These are phyloP conservation scores for Macadamia integrifolia DNA, from an alignment of 164 flowering plant species.

Conservation along the genomic window DNA sequence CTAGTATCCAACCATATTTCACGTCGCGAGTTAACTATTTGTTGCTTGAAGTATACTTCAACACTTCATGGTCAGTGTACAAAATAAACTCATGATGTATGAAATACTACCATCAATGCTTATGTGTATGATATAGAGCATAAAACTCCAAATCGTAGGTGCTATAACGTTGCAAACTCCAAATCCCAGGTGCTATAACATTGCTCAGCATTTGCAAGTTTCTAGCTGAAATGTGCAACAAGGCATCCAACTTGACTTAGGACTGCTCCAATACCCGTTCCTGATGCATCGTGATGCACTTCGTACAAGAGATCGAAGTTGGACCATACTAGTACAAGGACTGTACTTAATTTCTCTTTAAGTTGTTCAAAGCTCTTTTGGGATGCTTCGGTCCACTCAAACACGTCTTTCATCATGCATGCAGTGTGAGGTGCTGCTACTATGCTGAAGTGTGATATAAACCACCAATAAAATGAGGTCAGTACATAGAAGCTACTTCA, in stretches of 20 bases:
- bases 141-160: too few species aligned
- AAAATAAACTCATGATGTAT: too few species aligned
- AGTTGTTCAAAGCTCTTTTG: constrained; percentile 1
- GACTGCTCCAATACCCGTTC: too few species aligned
- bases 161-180: too few species aligned
- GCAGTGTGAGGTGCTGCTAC: not conserved
- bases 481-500: not conserved
- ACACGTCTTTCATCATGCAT: too few species aligned
- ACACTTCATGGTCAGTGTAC: too few species aligned
- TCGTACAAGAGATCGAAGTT: too few species aligned
- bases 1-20: not conserved
- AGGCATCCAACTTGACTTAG: not conserved
- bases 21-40: not conserved
- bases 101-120: not conserved
- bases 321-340: not conserved
- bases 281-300: not conserved
- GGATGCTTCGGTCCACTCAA: not conserved
- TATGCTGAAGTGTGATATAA: not conserved
- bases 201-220: not conserved
- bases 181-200: not conserved
- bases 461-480: not conserved
- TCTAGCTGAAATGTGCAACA: not conserved
- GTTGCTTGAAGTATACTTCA: too few species aligned
- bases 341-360: not conserved
- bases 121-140: too few species aligned